These are phyloP conservation scores for Salpingoeca rosetta DNA, from an alignment of 78 protist species.

Conservation along the genomic window DNA sequence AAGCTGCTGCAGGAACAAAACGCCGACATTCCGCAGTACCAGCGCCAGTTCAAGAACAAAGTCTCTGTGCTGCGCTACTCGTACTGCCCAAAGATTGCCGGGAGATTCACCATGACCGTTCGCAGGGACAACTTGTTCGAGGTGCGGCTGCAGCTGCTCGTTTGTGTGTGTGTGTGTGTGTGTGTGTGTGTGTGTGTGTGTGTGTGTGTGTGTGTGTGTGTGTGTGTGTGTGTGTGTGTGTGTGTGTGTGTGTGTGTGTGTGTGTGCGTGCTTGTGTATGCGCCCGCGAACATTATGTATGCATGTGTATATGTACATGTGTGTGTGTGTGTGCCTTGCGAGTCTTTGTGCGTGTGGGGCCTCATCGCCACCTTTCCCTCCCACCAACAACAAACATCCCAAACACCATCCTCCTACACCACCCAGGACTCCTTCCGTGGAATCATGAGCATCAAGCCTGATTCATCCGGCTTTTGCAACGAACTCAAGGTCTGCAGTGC, in stretches of 20 bases:
- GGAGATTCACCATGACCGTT: background rate
- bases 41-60: conserved; percentile 15
- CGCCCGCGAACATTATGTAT: background rate
- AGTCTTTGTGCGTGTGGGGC: background rate
- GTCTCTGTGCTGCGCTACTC: background rate
- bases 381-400: too few species aligned
- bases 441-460: conserved; percentile 16
- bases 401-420: too few species aligned
- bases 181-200: background rate
- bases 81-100: background rate
- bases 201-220: background rate
- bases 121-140: conserved; percentile 30
- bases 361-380: too few species aligned
- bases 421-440: conserved; percentile 38
- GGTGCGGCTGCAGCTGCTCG: background rate
- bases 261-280: too few species aligned
- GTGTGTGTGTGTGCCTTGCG: background rate
- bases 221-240: background rate
- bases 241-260: background rate
- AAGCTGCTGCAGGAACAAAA: too few species aligned
- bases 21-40: conserved; percentile 2
- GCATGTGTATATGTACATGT: background rate
- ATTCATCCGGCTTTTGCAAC: background rate
- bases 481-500: background rate
- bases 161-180: too few species aligned